Percentiles rank a stretch among this genome's conserved stretches.
These are phyloP conservation scores for Penicillium sp. DNA, from an alignment of 2,329 filamentous ascomycete genomes.

Conservation along the genomic window DNA sequence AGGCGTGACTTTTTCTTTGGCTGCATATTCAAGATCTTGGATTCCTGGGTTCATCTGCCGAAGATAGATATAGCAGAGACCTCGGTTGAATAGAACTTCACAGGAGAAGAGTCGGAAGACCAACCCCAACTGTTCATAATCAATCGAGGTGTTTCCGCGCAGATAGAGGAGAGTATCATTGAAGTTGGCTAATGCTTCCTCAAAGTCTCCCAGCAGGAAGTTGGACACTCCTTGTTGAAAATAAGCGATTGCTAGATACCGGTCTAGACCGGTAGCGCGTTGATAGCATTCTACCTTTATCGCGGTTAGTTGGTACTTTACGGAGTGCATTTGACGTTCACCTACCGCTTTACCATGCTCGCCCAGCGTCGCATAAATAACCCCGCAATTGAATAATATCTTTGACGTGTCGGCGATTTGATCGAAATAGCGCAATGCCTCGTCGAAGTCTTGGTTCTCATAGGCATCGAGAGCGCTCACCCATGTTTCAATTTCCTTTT, in stretches of 20 bases:
- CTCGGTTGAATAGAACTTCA: conserved; percentile 95
- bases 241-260: conserved; percentile 95
- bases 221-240: conserved; percentile 99
- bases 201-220: conserved; percentile 94
- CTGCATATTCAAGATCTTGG: conserved; percentile 85
- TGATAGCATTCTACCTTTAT: conserved; percentile 89
- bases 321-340: conserved; percentile 7
- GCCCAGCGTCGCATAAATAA: conserved; percentile 94
- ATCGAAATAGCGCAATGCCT: conserved; percentile 79
- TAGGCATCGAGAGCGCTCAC: conserved; percentile 87
- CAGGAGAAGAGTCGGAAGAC: conserved; percentile 97
- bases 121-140: conserved; percentile 93
- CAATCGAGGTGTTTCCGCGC: conserved; percentile 93
- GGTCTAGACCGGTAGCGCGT: conserved; percentile 83
- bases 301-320: conserved; percentile 9
- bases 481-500: conserved; percentile 97
- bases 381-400: conserved; percentile 97
- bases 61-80: conserved; percentile 95
- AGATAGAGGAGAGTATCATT: conserved; percentile 96
- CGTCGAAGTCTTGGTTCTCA: conserved; percentile 97
- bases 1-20: conserved; percentile 92
- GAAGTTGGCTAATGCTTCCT: conserved; percentile 96
- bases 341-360: conserved; percentile 94
- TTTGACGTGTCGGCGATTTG: conserved; percentile 93
- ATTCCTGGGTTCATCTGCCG: conserved; percentile 88